phyloP scores from a whole-genome alignment of 306 rosid species.

The Canavalia ensiformis region DNA sequence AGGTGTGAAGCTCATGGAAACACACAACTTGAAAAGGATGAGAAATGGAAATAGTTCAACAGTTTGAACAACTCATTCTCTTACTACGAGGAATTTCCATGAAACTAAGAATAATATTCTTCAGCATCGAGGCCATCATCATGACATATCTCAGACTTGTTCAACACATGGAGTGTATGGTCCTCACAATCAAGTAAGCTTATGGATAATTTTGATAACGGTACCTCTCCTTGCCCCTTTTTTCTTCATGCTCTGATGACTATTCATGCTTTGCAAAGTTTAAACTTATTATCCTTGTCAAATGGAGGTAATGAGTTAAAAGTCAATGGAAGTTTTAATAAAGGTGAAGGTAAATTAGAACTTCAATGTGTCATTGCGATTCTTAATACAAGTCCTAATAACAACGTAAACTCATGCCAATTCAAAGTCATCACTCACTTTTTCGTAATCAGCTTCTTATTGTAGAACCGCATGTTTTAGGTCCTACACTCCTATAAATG shows the following conservation, averaged over 20 bases:
- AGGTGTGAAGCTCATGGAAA: constrained; percentile 64
- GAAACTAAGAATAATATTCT: constrained; percentile 54
- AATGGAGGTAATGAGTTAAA: constrained; percentile 59
- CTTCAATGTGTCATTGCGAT: no score
- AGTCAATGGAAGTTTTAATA: constrained; percentile 48
- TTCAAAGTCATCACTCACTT: no score
- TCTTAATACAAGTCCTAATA: no score
- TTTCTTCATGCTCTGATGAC: constrained; percentile 40
- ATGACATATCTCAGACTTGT: constrained; percentile 48
- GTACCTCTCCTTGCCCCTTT: constrained; percentile 6
- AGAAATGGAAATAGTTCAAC: constrained; percentile 47
- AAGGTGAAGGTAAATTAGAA: constrained; percentile 55
- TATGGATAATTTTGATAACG: constrained; percentile 16
- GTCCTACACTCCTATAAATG: no score
- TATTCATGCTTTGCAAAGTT: constrained; percentile 57
- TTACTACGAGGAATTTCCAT: constrained; percentile 36
- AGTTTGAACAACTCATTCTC: constrained; percentile 45
- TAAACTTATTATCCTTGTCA: constrained; percentile 70
- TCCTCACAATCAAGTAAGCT: constrained; percentile 69
- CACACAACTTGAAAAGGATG: constrained; percentile 42
- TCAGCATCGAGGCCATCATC: constrained; percentile 53
- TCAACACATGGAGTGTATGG: constrained; percentile 33
- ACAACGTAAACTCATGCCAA: no score
- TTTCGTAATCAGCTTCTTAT: no score
- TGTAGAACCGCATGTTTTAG: no score